phyloP scores from a whole-genome alignment of 805 yeast species.

The Schizosaccharomyces lindneri region DNA sequence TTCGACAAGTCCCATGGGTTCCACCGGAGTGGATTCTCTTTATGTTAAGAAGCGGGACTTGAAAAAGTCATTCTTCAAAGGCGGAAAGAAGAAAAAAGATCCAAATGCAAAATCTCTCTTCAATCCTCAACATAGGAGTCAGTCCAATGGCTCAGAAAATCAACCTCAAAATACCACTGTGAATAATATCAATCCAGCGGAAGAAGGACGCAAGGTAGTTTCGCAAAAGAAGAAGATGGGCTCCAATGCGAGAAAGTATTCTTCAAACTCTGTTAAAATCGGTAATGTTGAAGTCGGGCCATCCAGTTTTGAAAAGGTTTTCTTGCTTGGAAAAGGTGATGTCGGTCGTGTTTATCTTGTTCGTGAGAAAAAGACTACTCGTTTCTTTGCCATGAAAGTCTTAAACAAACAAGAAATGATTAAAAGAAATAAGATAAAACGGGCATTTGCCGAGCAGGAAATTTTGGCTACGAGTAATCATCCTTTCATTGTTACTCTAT shows the following conservation, averaged over 20 bases:
- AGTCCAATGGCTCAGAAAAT: not conserved
- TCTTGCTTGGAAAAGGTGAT: constrained; percentile 87
- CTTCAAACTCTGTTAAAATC: constrained; percentile 48
- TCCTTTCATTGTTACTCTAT: constrained; percentile 87
- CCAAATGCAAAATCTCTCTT: not conserved
- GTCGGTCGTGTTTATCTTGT: constrained; percentile 92
- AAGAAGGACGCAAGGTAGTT: not conserved
- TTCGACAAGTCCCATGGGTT: too few species aligned
- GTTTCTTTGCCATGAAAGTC: constrained; percentile 73
- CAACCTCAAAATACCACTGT: not conserved
- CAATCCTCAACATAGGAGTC: not conserved
- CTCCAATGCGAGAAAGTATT: constrained; percentile 26
- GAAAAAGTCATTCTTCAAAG: not conserved
- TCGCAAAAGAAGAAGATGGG: constrained; percentile 11
- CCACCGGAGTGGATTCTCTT: too few species aligned
- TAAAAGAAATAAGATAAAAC: constrained; percentile 73
- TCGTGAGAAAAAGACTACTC: constrained; percentile 47
- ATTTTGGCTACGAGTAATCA: constrained; percentile 85
- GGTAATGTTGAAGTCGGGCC: constrained; percentile 65
- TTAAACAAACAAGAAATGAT: constrained; percentile 81
- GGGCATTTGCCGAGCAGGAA: constrained; percentile 92
- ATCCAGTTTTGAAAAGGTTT: constrained; percentile 64
- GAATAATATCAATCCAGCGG: not conserved
- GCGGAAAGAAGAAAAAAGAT: not conserved
- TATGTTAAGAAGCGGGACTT: too few species aligned